Base-by-base conservation (phyloP, 768 basidiomycete species). In the Lentinula lateritia region DNA sequence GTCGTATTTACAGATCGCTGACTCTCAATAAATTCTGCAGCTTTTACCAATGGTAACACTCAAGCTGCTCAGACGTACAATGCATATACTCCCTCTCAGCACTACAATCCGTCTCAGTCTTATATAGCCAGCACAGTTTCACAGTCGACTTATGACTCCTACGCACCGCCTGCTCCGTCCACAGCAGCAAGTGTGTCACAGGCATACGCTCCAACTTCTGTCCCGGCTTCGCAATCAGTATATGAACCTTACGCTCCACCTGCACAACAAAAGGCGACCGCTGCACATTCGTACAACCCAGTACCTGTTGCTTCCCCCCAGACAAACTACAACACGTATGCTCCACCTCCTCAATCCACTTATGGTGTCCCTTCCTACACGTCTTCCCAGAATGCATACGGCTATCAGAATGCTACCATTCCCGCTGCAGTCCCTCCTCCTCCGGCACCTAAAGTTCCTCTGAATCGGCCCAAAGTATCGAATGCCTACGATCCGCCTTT, bases 401-500 rank as follows among this genome's bases (percentile, higher is more conserved):
- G 50, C 28, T 32, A 61, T 9, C 66, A 66, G 61, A 67, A 67
- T 56, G 53, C 68, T 41, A 3, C 41, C 2, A 23, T 41, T 43
- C 42, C 72, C 36, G 54, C 70, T 58, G 70, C 73, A 32, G 67
- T 72, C 45, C 67, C 78, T 20, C 68, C 78, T 23, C 68, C 77
- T 34, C 73, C 78, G 3, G 63, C 72, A 5, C 75, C 78, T 16
- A 71, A 79, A 2, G 72, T 80, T 1, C 70, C 78, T 34, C 67
- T 86, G n/a, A 84, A 76, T 62, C 80, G 89, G 54, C 87, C 87
- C 23, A 89, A 85, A 73, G 72, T 83, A 38, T 78, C 76, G 13
- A 89, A 90, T 65, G 90, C 89, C 1, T 92, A 90, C 66, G 90
- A 92, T 66, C 90, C 90, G 2, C 89, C 90, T 36, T 82, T 91